Conservation (phyloP, 2,329 filamentous ascomycete species). For the Botrytis medusae region DNA sequence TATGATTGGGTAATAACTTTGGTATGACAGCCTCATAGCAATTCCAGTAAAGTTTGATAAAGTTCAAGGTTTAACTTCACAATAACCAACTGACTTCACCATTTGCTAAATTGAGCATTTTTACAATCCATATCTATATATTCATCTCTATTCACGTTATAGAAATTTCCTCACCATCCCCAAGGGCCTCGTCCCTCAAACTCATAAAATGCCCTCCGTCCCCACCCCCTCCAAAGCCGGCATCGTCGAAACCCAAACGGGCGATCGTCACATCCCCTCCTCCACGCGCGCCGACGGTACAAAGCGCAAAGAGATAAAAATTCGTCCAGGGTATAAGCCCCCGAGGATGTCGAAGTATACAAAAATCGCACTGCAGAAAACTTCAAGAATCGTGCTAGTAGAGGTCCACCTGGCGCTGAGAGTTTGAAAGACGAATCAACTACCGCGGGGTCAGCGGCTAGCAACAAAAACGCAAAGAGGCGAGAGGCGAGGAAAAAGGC, state of each 20-base stretch:
- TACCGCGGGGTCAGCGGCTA: conserved; percentile 50
- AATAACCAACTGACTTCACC: too few relatives aligned
- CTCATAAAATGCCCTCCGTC: conserved; percentile 41
- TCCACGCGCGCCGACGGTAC: conserved; percentile 85
- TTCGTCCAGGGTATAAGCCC: conserved; percentile 91
- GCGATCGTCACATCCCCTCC: conserved; percentile 84
- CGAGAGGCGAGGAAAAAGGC: conserved; percentile 65
- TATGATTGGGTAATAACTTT: conserved; percentile 4
- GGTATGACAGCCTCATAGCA: conserved; percentile 2
- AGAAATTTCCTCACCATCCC: neutral
- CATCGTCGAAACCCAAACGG: conserved; percentile 72
- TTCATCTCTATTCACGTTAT: neutral
- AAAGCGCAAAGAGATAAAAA: conserved; percentile 90
- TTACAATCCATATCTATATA: neutral
- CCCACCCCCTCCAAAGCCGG: conserved; percentile 59
- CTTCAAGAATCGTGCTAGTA: conserved; percentile 72
- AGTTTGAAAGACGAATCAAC: conserved; percentile 48
- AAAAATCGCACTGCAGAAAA: conserved; percentile 86
- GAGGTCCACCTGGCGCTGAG: conserved; percentile 73
- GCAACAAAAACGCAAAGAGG: conserved; percentile 85
- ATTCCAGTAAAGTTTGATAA: neutral
- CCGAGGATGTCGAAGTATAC: conserved; percentile 95
- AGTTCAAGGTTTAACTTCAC: neutral
- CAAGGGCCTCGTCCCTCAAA: conserved; percentile 1
- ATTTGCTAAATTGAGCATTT: neutral